Conservation (phyloP, 2,329 filamentous ascomycete genomes). For the Fusarium fracticaudum region DNA sequence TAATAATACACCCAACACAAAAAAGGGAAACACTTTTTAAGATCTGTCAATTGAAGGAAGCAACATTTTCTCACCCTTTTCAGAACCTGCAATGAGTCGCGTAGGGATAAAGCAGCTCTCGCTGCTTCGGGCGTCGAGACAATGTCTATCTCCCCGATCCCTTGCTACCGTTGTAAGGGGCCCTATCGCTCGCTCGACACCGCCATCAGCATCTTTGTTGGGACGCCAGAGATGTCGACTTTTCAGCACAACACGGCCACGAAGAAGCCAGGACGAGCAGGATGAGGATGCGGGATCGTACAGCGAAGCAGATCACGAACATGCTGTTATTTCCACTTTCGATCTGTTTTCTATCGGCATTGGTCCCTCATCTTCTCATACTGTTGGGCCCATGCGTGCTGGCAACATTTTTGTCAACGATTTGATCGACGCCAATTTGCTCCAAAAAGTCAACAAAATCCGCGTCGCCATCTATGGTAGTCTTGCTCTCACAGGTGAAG, state of each 20-base stretch:
- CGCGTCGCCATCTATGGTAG: slow-evolving; percentile 61
- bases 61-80: not conserved
- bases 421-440: slow-evolving; percentile 55
- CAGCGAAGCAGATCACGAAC: slow-evolving; percentile 60
- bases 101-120: slow-evolving; percentile 30
- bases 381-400: slow-evolving; percentile 62
- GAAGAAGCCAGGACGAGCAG: slow-evolving; percentile 14
- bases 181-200: slow-evolving; percentile 14
- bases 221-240: not conserved
- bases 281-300: slow-evolving; percentile 50
- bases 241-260: slow-evolving; percentile 21
- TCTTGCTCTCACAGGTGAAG: slow-evolving; percentile 60
- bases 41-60: not conserved
- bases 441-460: slow-evolving; percentile 58
- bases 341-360: slow-evolving; percentile 63
- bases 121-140: slow-evolving; percentile 29
- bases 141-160: slow-evolving; percentile 26
- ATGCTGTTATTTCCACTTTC: slow-evolving; percentile 62
- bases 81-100: slow-evolving; percentile 16
- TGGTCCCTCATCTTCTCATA: slow-evolving; percentile 62
- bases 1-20: slow-evolving; percentile 5
- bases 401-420: slow-evolving; percentile 62
- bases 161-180: slow-evolving; percentile 14
- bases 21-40: not conserved
- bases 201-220: not conserved